Evolutionary conservation across 2,329 filamentous ascomycete species (phyloP).

Genomic region (Sordariomycetes sp.): DNA sequence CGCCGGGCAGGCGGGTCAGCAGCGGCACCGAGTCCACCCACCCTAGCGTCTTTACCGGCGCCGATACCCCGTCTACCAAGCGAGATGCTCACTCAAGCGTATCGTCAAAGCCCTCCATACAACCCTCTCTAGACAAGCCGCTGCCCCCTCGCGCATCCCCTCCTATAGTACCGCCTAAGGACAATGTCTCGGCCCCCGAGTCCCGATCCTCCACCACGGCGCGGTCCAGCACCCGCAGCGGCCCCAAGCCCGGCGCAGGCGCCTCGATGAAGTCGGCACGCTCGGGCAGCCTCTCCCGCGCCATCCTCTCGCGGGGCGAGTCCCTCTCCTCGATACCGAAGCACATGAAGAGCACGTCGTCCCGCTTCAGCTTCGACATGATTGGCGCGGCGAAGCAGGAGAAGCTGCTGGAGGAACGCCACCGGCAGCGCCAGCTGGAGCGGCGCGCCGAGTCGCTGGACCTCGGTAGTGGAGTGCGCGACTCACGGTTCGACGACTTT

Average conservation of each 20-base stretch:
- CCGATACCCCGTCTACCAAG: not conserved
- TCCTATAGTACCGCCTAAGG: conserved; percentile 5
- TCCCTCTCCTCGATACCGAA: conserved; percentile 37
- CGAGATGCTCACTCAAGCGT: conserved; percentile 12
- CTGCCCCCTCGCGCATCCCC: conserved; percentile 12
- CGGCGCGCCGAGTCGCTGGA: conserved; percentile 30
- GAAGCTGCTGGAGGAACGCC: conserved; percentile 59
- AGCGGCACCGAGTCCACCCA: not conserved
- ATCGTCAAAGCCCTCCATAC: conserved; percentile 17
- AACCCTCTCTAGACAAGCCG: conserved; percentile 13
- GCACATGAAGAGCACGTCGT: conserved; percentile 65
- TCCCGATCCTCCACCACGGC: conserved; percentile 1
- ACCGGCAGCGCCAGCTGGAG: conserved; percentile 52
- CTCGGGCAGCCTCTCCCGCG: conserved; percentile 40
- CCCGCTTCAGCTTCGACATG: conserved; percentile 74
- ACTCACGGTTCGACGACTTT: conserved; percentile 47
- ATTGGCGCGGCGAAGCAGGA: conserved; percentile 55
- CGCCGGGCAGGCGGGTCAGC: not conserved
- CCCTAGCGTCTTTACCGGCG: not conserved
- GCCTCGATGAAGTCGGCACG: conserved; percentile 16
- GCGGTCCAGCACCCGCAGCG: not conserved
- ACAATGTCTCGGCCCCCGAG: not conserved
- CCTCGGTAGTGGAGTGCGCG: conserved; percentile 16
- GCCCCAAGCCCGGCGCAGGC: not conserved
- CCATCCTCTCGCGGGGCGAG: conserved; percentile 27